Percentiles rank a stretch among this genome's conserved stretches.
These are phyloP conservation scores for Bacidia gigantensis DNA, from an alignment of 495 filamentous ascomycete species.

Conservation along the genomic window DNA sequence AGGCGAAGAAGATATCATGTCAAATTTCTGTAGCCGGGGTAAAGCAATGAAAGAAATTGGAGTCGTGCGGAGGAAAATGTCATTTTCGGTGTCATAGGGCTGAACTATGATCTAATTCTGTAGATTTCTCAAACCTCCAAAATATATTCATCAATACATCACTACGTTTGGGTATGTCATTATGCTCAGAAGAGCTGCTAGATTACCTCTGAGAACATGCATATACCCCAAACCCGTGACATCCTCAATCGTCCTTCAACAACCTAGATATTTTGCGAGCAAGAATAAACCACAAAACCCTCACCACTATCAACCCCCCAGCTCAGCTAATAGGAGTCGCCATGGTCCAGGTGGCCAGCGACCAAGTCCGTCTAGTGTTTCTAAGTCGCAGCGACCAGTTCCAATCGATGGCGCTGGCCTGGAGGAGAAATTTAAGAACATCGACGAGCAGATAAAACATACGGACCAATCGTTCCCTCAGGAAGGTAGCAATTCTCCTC, in stretches of 20 bases:
- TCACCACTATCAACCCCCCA: slow-evolving; percentile 29
- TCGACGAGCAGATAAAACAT: slow-evolving; percentile 3
- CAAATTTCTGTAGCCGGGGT: slow-evolving; percentile 48
- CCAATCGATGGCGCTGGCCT: slow-evolving; percentile 10
- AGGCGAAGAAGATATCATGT: slow-evolving; percentile 32
- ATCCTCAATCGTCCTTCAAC: slow-evolving; percentile 21
- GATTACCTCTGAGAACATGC: slow-evolving; percentile 10
- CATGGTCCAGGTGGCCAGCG: slow-evolving; percentile 7
- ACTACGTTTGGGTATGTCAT: slow-evolving; percentile 2
- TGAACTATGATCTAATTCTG: background rate
- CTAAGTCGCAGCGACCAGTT: background rate
- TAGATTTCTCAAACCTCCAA: background rate
- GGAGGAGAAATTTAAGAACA: slow-evolving; percentile 7
- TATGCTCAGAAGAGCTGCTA: slow-evolving; percentile 17
- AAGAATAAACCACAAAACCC: slow-evolving; percentile 32
- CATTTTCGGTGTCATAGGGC: background rate
- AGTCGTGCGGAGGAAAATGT: background rate
- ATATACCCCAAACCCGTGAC: background rate
- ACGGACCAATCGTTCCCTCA: background rate
- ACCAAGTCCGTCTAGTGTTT: background rate
- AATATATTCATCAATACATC: background rate
- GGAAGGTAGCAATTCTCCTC: slow-evolving; percentile 16
- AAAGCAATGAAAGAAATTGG: slow-evolving; percentile 22
- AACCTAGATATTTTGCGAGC: slow-evolving; percentile 34
- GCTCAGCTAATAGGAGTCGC: slow-evolving; percentile 2